Base-by-base conservation (phyloP, 306 rosid genomes). In the Alnus rubra region DNA sequence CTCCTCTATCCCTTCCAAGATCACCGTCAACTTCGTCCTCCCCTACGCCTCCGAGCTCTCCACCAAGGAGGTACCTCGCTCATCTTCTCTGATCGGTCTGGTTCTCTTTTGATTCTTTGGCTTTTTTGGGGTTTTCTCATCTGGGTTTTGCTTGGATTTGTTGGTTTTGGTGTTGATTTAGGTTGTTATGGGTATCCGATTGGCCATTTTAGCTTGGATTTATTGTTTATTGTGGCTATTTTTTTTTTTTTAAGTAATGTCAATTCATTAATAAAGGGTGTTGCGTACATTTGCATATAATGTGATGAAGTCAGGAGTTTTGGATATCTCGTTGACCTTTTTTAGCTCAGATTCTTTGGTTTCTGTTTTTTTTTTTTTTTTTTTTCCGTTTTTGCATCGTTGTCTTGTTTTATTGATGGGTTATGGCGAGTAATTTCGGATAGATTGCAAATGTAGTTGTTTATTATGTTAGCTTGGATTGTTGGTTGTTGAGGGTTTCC, bases 11-110 rank as follows among this genome's bases (percentile, higher is more conserved):
- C 99, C 98, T 9, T 4, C 89, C 39, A 96, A 96, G 84, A 94
- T 96, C 87, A 96, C 97, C 10, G 92, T 96, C 83, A 96, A 96
- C 79, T 96, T 96, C 31, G 98, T 93, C 7, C 97, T 96, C 6
- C 98, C 99, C 10, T 96, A 96, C 71, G 73, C 92, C 56, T 96
- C 98, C 9, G 94, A 88, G 81, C 88, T 93, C 76, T 73, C 98
- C 53, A 77, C 86, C n/a, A 96, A 96, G 83, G 94, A 96, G 99
- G 99, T 94, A 78, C 71, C 54, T 69, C 44, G n/a, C 4, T 33
- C 1, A 4, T 8, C 50, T 74, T 80, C 65, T 59, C 37, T 3
- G 37, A 58, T 58, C 33, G 31, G 64, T 58, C 35, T 23, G 33
- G 23, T 7, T 59, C 65, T 19, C 37, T n/a, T 30, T 28, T 18